Conservation (phyloP, 345 rosid genomes). For the Gossypium sturtianum region DNA sequence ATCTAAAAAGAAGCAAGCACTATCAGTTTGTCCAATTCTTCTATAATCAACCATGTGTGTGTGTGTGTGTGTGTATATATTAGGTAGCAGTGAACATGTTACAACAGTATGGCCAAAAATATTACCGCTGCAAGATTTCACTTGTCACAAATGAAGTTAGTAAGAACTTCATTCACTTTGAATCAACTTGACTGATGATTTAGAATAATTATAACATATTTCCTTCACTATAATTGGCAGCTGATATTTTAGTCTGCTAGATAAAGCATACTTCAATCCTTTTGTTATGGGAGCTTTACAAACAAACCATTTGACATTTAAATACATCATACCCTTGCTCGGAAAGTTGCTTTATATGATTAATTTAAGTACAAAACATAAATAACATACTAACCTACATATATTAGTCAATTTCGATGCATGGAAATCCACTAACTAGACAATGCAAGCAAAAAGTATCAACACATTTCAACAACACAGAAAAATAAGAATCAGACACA, state of each 20-base stretch:
- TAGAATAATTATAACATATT: not conserved
- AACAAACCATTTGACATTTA: not conserved
- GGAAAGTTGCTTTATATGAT: no score
- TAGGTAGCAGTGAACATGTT: not conserved
- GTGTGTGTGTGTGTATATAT: not conserved
- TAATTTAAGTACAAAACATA: no score
- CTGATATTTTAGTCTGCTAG: not conserved
- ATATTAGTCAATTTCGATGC: no score
- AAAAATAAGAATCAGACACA: not conserved
- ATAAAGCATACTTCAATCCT: not conserved
- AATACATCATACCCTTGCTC: not conserved
- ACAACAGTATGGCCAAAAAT: not conserved
- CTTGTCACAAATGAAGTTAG: not conserved
- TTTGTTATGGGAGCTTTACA: not conserved
- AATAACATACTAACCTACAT: no score
- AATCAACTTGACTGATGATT: not conserved
- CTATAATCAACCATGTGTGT: not conserved
- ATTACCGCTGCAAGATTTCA: not conserved
- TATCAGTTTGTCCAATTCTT: not conserved
- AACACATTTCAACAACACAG: no score
- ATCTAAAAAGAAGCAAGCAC: not conserved
- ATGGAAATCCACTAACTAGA: no score
- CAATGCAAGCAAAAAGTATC: no score
- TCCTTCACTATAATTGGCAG: not conserved
- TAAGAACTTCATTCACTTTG: not conserved